Conservation (phyloP, 176 grass and related monocot genomes). For the Chrysopogon serrulatus region DNA sequence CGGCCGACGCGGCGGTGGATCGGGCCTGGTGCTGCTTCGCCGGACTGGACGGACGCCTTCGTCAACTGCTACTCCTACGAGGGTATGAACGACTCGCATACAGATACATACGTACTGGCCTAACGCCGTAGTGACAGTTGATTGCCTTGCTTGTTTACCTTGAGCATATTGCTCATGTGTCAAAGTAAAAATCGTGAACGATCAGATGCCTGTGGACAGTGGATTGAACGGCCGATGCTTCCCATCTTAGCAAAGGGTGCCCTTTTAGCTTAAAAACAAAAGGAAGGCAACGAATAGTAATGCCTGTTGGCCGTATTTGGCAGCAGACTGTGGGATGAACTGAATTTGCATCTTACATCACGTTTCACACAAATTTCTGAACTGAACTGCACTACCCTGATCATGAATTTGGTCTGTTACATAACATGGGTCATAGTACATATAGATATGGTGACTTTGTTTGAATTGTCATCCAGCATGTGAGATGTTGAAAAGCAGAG, state of each 20-base stretch:
- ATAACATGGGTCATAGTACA: neutral
- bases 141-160: neutral
- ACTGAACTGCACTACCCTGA: neutral
- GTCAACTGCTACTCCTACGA: conserved; percentile 71
- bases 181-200: too few species aligned
- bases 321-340: too few species aligned
- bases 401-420: neutral
- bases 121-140: neutral
- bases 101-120: too few species aligned
- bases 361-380: neutral
- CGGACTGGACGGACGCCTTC: conserved; percentile 57
- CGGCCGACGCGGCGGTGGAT: conserved; percentile 49
- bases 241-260: neutral
- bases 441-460: neutral
- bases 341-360: neutral
- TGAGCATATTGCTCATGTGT: neutral
- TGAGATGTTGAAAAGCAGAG: neutral
- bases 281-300: too few species aligned
- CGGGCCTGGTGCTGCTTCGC: conserved; percentile 49
- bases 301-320: too few species aligned
- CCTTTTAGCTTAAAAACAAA: too few species aligned
- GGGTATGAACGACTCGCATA: conserved; percentile 17
- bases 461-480: neutral
- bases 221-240: neutral
- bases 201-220: too few species aligned